Evolutionary conservation across 352 stramenopile genomes (phyloP), one percentile per base, ranked within the genome.

Genomic region (Globisporangium mamillatum): DNA sequence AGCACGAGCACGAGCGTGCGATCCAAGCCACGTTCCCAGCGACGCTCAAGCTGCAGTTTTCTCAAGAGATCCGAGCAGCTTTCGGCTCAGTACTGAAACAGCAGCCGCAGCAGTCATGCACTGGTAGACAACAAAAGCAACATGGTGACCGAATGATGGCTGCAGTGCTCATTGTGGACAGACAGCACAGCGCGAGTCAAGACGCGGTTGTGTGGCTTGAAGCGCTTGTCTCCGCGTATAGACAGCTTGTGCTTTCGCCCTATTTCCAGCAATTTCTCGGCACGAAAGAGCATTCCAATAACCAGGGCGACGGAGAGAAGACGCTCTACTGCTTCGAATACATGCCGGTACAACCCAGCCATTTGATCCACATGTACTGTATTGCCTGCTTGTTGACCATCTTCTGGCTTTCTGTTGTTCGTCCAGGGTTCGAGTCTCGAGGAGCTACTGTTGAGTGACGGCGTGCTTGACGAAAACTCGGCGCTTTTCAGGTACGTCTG

Each of bases 211-310:
- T 18, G 44, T 64, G 59, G 59, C 38, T 64, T 8, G 44, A 54
- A 41, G 36, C 22, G 2, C 59, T 56, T 16, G 41, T 25, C 18
- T 24, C 25, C 0, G 59, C 59, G 24, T 41, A 57, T 9, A 25
- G 59, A 9, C 59, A 64, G 25, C 59, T 64, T 24, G 24, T 18
- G 16, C 41, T 64, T 4, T 64, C 59, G 14, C 59, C 38, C 12
- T 64, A 64, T 29, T 56, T 64, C 7, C 59, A 56, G 41, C 38
- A 52, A n/a, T 64, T 64, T 25, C 41, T 64, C 14, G 59, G 59
- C 29, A n/a, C 24, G 12, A 64, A 64, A 56, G 59, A 54, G 6
- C 41, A 52, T n/a, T 44, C 25, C 22, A 18, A 24, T 22, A 9
- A 52, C 34, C 22, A 34, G n/a, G 12, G 38, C 20, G 58, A 46